Evolutionary conservation across 148 eudicot species (phyloP).

Genomic region (Arbutus unedo): DNA sequence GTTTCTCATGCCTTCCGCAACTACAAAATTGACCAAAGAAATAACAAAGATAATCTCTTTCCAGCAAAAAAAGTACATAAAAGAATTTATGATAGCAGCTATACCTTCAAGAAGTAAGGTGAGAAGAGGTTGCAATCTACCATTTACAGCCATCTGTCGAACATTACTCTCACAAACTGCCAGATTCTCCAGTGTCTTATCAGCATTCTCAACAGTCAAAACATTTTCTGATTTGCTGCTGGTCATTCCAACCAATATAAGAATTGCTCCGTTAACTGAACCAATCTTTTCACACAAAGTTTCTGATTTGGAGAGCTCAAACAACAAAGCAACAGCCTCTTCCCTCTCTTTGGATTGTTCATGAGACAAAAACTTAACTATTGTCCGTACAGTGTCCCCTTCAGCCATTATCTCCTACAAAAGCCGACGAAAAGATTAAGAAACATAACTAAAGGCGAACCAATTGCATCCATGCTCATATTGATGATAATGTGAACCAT

Average conservation of each 20-base stretch:
- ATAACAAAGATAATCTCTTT: background rate
- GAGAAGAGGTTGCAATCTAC: slow-evolving; percentile 83
- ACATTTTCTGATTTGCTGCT: slow-evolving; percentile 77
- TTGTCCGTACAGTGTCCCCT: slow-evolving; percentile 69
- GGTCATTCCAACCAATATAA: slow-evolving; percentile 79
- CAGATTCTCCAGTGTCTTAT: slow-evolving; percentile 68
- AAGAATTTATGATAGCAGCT: background rate
- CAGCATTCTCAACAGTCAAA: slow-evolving; percentile 66
- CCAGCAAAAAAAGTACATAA: background rate
- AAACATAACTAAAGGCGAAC: slow-evolving; percentile 6
- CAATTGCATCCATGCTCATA: slow-evolving; percentile 10
- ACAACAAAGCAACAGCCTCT: slow-evolving; percentile 71
- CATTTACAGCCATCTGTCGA: slow-evolving; percentile 84
- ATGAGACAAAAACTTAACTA: slow-evolving; percentile 63
- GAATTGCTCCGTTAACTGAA: slow-evolving; percentile 80
- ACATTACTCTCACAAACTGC: slow-evolving; percentile 75
- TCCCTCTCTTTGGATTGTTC: slow-evolving; percentile 77
- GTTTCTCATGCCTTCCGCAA: background rate
- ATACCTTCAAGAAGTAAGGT: slow-evolving; percentile 72
- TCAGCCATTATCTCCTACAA: slow-evolving; percentile 82
- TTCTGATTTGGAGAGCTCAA: slow-evolving; percentile 84
- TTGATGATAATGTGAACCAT: background rate
- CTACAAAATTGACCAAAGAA: slow-evolving; percentile 3
- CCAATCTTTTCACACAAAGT: slow-evolving; percentile 75
- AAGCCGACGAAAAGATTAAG: background rate